A percentile compares a stretch with the other conserved stretches of the same genome.
These are phyloP conservation scores for Mrakia blollopis DNA, from an alignment of 768 basidiomycete genomes.

Conservation along the genomic window DNA sequence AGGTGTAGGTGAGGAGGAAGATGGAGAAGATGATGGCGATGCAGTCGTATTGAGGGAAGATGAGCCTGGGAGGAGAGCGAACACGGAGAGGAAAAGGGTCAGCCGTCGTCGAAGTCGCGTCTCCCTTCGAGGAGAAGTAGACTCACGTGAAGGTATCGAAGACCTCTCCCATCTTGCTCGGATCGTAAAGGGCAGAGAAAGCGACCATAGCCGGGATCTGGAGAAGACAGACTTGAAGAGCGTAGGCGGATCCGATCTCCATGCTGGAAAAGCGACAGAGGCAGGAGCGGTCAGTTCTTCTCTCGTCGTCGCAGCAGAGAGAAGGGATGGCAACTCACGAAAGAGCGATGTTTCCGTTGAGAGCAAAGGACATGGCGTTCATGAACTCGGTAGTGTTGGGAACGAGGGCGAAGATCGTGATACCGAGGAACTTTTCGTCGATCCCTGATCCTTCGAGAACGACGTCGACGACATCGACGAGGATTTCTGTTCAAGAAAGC, in stretches of 20 bases:
- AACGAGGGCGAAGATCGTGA: constrained; percentile 93
- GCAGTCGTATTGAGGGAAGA: constrained; percentile 98
- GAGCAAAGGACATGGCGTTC: constrained; percentile 94
- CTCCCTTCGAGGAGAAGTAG: background rate
- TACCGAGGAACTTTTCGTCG: constrained; percentile 94
- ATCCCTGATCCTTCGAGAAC: constrained; percentile 84
- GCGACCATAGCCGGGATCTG: constrained; percentile 99
- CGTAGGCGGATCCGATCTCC: constrained; percentile 99
- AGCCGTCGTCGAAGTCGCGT: background rate
- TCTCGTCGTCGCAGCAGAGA: background rate
- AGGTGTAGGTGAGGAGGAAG: constrained; percentile 96
- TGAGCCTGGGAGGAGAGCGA: constrained; percentile 56
- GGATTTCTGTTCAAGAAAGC: constrained; percentile 62
- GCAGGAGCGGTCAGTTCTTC: background rate
- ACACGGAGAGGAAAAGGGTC: background rate
- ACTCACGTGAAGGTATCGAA: constrained; percentile 91
- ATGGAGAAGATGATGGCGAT: constrained; percentile 72
- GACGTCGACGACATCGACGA: constrained; percentile 92
- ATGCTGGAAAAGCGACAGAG: constrained; percentile 56
- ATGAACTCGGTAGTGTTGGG: constrained; percentile 96
- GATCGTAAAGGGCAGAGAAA: constrained; percentile 92
- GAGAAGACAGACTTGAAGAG: constrained; percentile 91
- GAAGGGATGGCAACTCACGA: constrained; percentile 54
- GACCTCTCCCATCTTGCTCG: constrained; percentile 74
- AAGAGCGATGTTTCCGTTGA: constrained; percentile 93